These are phyloP conservation scores for Mariannaea sp. DNA, from an alignment of 2,329 filamentous ascomycete genomes.

Conservation along the genomic window DNA sequence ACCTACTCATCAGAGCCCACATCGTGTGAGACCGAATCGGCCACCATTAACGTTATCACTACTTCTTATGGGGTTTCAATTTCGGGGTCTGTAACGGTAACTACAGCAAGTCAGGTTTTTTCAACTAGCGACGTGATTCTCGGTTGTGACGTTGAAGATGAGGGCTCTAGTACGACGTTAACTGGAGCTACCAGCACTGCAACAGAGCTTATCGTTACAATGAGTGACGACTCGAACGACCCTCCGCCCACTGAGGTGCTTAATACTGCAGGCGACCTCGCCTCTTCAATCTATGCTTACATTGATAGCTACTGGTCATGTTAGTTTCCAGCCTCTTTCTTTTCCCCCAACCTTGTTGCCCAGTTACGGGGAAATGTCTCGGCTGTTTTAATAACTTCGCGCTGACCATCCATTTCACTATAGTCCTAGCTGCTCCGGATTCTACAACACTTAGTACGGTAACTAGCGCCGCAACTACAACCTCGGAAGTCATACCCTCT, in stretches of 20 bases:
- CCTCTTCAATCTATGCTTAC: background rate
- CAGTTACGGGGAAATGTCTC: no score
- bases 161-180: background rate
- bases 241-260: background rate
- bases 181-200: background rate
- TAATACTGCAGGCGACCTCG: background rate
- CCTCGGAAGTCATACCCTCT: no score
- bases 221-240: slow-evolving; percentile 5
- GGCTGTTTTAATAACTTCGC: background rate
- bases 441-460: no score
- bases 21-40: slow-evolving; percentile 15
- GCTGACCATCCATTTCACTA: background rate
- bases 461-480: no score
- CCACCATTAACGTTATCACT: slow-evolving; percentile 12
- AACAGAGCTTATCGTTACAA: background rate
- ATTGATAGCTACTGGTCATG: slow-evolving; percentile 14
- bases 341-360: background rate
- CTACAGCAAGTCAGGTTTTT: slow-evolving; percentile 8
- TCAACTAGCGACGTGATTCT: slow-evolving; percentile 9
- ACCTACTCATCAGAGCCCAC: slow-evolving; percentile 12
- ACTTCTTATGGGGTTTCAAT: slow-evolving; percentile 16
- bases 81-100: slow-evolving; percentile 9
- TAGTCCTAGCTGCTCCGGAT: slow-evolving; percentile 10
- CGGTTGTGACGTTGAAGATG: slow-evolving; percentile 16
- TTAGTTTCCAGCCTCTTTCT: background rate